A percentile compares a stretch with the other conserved stretches of the same genome.
Conservation (phyloP, 2,329 filamentous ascomycete species). For the Hypoxylon sp. region DNA sequence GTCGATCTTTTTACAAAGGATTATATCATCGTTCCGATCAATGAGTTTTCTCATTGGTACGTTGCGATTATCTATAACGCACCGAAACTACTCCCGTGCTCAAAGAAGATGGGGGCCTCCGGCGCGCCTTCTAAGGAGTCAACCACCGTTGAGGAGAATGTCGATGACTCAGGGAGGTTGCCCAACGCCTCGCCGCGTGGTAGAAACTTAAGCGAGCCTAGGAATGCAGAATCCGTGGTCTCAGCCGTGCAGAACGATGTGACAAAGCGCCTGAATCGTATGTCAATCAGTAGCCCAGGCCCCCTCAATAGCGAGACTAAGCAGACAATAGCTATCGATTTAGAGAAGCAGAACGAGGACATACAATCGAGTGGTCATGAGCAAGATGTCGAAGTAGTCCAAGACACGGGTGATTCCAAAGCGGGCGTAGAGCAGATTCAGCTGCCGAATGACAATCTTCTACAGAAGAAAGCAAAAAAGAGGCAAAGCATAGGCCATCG, state of each 20-base stretch:
- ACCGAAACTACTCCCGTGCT: slow-evolving; percentile 66
- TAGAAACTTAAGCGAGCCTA: slow-evolving; percentile 3
- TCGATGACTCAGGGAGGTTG: slow-evolving; percentile 14
- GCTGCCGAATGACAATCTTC: slow-evolving; percentile 35
- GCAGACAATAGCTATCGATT: slow-evolving; percentile 30
- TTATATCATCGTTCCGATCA: slow-evolving; percentile 92
- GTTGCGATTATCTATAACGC: slow-evolving; percentile 95
- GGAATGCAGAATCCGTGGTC: slow-evolving; percentile 5
- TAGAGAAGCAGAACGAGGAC: slow-evolving; percentile 23
- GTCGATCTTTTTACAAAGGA: slow-evolving; percentile 87
- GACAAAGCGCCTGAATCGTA: slow-evolving; percentile 44
- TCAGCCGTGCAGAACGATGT: slow-evolving; percentile 37
- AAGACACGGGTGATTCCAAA: slow-evolving; percentile 29
- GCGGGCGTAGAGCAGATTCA: slow-evolving; percentile 32
- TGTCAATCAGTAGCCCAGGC: slow-evolving; percentile 47
- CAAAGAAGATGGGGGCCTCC: slow-evolving; percentile 14
- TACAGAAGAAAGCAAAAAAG: slow-evolving; percentile 51
- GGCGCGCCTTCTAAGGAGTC: slow-evolving; percentile 11
- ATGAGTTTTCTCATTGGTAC: slow-evolving; percentile 91
- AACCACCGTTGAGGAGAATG: slow-evolving; percentile 31
- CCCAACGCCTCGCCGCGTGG: slow-evolving; percentile 19
- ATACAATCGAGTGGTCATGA: slow-evolving; percentile 7
- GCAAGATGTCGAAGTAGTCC: slow-evolving; percentile 32
- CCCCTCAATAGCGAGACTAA: slow-evolving; percentile 38
- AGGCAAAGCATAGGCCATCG: slow-evolving; percentile 51